A percentile compares a stretch with the other conserved stretches of the same genome.
These are phyloP conservation scores for Calonectria hongkongensis DNA, from an alignment of 2,329 filamentous ascomycete genomes.

Conservation along the genomic window DNA sequence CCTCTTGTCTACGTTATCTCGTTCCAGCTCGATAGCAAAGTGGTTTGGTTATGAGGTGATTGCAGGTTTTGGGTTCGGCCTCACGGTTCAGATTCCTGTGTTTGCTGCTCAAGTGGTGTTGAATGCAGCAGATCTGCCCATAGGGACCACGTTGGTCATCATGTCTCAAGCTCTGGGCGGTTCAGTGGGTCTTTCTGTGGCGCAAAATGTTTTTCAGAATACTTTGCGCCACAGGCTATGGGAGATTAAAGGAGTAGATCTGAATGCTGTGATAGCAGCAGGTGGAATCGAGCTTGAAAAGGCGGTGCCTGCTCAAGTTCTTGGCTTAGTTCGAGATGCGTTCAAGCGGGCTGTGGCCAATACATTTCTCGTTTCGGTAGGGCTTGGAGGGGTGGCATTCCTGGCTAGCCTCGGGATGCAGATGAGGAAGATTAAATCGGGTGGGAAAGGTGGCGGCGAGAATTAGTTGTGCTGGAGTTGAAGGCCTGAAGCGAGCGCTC, in stretches of 20 bases:
- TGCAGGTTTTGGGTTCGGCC: slow-evolving; percentile 64
- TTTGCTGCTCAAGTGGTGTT: slow-evolving; percentile 67
- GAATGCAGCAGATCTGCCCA: slow-evolving; percentile 62
- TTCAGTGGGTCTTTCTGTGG: slow-evolving; percentile 46
- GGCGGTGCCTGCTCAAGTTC: slow-evolving; percentile 32
- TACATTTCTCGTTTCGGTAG: slow-evolving; percentile 48
- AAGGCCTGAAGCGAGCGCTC: too few relatives aligned
- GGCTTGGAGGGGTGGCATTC: slow-evolving; percentile 44
- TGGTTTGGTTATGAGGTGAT: slow-evolving; percentile 69
- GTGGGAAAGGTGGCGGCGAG: not conserved
- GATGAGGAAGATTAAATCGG: slow-evolving; percentile 41
- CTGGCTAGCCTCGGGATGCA: slow-evolving; percentile 48
- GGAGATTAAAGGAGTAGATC: slow-evolving; percentile 36
- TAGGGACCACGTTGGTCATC: slow-evolving; percentile 64
- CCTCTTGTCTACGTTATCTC: slow-evolving; percentile 49
- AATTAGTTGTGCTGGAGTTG: not conserved
- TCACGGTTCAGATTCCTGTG: slow-evolving; percentile 64
- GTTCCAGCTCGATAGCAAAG: slow-evolving; percentile 55
- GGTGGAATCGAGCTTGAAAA: slow-evolving; percentile 43
- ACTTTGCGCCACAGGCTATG: slow-evolving; percentile 31
- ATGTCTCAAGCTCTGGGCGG: slow-evolving; percentile 68
- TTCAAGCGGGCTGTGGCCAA: slow-evolving; percentile 45
- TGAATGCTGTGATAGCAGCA: slow-evolving; percentile 39
- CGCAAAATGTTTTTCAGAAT: slow-evolving; percentile 50
- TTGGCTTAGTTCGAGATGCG: slow-evolving; percentile 41